Conservation (phyloP, 164 flowering plant genomes). For the Piper longum region DNA sequence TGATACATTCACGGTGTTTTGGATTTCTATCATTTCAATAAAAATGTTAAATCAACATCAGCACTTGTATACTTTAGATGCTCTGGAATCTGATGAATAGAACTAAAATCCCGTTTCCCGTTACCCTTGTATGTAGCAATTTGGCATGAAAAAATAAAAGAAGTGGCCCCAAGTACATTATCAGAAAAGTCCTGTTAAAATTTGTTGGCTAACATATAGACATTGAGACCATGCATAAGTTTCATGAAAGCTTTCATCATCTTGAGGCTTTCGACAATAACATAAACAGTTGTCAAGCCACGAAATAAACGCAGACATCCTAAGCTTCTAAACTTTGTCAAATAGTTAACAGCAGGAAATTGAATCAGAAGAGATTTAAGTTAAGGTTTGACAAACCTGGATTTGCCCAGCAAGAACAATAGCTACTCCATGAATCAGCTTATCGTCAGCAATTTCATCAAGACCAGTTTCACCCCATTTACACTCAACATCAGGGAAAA, state of each 20-base stretch:
- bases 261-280: background rate
- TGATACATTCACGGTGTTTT: background rate
- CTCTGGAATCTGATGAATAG: too few species aligned
- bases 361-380: too few species aligned
- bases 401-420: constrained; percentile 80
- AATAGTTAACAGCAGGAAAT: background rate
- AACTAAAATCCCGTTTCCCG: too few species aligned
- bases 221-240: background rate
- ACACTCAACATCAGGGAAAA: constrained; percentile 52
- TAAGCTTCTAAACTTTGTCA: too few species aligned
- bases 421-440: constrained; percentile 52
- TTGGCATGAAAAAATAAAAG: too few species aligned
- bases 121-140: too few species aligned
- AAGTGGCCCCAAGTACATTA: too few species aligned
- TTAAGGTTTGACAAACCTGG: constrained; percentile 29
- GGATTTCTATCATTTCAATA: too few species aligned
- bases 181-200: too few species aligned
- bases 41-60: too few species aligned
- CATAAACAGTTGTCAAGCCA: background rate
- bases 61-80: too few species aligned
- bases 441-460: constrained; percentile 50
- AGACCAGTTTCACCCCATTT: constrained; percentile 89
- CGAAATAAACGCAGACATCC: background rate
- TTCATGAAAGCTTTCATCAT: background rate
- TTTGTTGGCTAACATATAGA: too few species aligned